Base-by-base conservation (phyloP, 2,329 filamentous ascomycete genomes). In the Cladophialophora exuberans region DNA sequence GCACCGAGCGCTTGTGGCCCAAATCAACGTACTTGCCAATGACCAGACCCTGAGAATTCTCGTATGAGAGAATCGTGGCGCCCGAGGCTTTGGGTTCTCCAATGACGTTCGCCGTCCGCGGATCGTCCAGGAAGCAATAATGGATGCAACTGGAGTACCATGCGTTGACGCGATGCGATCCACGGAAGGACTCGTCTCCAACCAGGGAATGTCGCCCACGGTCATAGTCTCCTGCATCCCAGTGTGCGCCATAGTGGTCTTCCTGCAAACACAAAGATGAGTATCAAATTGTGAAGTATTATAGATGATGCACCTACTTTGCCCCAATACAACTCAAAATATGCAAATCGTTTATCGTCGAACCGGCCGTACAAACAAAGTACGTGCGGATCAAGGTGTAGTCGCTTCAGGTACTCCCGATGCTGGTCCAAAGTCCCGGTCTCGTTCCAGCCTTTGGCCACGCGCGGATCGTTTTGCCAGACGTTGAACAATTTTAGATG, bases 401-500 rank as follows among this genome's bases (percentile, higher is more conserved):
- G 78, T 60, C 81, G 81, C 26, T 80, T 78, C 49, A 91, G 78
- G 70, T 93, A 92, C 64, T 84, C 80, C 58, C 83, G 80, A 70
- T 92, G 89, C 69, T 91, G 80, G 23, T 89, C 87, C 42, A 89
- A 72, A 1, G 86, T 88, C 28, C 88, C 89, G 1, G 86, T 88
- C 74, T 89, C 84, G 66, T 90, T 89, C 89, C 89, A 92, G 3
- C 88, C 88, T 65, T 86, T 82, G 3, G 87, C 87, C 26, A 93
- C 89, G 45, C 89, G 86, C 48, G 88, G 88, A 67, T 92, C 88
- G 67, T 93, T 93, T 72, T 91, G 88, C 89, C 89, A 93, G 53
- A 78, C 79, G 71, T 92, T 85, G 76, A 93, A 92, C 3, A 90
- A 76, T n/a, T 76, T 73, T 48, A 92, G 72, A 70, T 93, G 88